Evolutionary conservation across 305 asterid species (phyloP).

Genomic region (Plantago lanceolata): DNA sequence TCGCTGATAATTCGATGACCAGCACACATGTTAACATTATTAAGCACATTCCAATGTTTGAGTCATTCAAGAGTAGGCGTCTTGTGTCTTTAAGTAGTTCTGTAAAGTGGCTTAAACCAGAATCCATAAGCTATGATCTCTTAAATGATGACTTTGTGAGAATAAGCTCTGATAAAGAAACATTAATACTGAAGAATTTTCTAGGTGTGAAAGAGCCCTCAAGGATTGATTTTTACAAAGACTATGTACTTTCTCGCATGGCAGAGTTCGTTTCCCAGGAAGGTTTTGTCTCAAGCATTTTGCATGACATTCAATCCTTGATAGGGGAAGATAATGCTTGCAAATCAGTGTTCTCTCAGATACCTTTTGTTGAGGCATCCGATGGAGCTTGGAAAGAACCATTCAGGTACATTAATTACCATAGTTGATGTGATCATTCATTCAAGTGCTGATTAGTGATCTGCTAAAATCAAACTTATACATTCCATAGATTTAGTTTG

Average conservation of each 20-base stretch:
- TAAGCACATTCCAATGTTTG: conserved; percentile 91
- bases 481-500: conserved; percentile 9
- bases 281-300: conserved; percentile 53
- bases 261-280: conserved; percentile 51
- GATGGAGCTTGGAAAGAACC: conserved; percentile 91
- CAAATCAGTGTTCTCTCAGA: conserved; percentile 50
- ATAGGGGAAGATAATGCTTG: conserved; percentile 66
- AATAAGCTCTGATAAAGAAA: conserved; percentile 80
- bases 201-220: conserved; percentile 73
- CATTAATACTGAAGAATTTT: conserved; percentile 55
- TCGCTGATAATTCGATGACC: conserved; percentile 55
- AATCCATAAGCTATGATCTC: conserved; percentile 55
- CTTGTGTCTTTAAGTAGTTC: conserved; percentile 67
- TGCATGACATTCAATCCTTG: conserved; percentile 54
- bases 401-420: conserved; percentile 56
- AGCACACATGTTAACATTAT: conserved; percentile 51
- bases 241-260: conserved; percentile 65
- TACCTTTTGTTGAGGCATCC: conserved; percentile 66
- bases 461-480: conserved; percentile 6
- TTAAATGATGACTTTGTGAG: conserved; percentile 78
- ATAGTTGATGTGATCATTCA: conserved; percentile 2
- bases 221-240: conserved; percentile 61
- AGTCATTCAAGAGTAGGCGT: conserved; percentile 75
- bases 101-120: conserved; percentile 84
- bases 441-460: conserved; percentile 18